phyloP scores from a whole-genome alignment of 192 early-diverging fungal genomes.

The Jimgerdemannia flammicorona region DNA sequence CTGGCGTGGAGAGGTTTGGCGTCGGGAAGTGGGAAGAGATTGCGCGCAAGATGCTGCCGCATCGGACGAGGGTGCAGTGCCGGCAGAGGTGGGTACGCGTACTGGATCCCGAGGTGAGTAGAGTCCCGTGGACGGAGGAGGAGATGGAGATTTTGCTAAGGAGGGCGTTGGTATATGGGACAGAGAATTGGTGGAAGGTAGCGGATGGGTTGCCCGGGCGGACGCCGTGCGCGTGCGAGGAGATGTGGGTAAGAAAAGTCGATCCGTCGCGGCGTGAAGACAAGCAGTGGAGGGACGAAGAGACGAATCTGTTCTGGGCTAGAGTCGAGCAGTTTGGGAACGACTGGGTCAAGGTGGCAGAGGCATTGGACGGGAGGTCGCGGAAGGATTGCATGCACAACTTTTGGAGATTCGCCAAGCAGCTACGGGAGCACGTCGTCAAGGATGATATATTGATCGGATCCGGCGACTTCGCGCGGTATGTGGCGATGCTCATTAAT shows the following conservation, averaged over 20 bases:
- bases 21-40: neutral
- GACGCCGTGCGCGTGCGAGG: neutral
- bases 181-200: neutral
- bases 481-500: no score
- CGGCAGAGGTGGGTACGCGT: neutral
- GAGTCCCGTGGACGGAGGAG: neutral
- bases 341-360: neutral
- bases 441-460: neutral
- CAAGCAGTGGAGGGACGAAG: neutral
- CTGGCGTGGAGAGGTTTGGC: neutral
- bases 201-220: neutral
- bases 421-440: neutral
- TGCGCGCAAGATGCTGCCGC: neutral
- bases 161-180: neutral
- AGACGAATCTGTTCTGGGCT: neutral
- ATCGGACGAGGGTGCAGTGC: neutral
- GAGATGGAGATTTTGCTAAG: neutral
- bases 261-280: neutral
- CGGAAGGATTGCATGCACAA: neutral
- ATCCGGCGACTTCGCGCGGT: neutral
- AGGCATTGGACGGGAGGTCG: neutral
- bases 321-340: neutral
- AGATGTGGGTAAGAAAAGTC: neutral
- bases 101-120: neutral
- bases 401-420: neutral